Evolutionary conservation across 495 filamentous ascomycete species (phyloP), one percentile per base, ranked within the genome.

Genomic region (Penicillium angulare): DNA sequence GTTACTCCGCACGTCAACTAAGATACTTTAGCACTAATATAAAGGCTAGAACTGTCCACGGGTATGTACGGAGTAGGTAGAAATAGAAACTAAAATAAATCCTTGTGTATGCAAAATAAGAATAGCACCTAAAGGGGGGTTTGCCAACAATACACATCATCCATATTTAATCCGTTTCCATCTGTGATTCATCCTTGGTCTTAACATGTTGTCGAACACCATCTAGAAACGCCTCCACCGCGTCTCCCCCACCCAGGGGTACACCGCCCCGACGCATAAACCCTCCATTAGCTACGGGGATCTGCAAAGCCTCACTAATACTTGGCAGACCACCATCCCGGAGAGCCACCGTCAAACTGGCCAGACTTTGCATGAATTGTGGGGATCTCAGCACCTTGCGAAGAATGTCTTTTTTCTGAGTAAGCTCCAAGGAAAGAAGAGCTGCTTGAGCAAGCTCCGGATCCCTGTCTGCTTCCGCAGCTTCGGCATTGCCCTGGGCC

Each of bases 261-360:
- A 95, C 81, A 45, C 80, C 82, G 12, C 87, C 85, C 43, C 71
- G 65, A 53, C 77, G 76, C 57, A 93, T 79, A 50, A 86, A 86
- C 7, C 92, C 93, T 35, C 89, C 89, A 66, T 95, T 89, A 50
- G 82, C 78, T 17, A 98, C 80, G 42, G 80, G 79, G 48, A 97
- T 80, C 16, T 84, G 78, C 24, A 99, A 68, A 18, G 91, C 91
- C 54, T 95, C 90, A 17, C 90, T 86, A 48, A 99, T 86, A 56
- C 82, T 92, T 10, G 91, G 89, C 42, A 99, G 70, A 0, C 90
- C 93, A n/a, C 93, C 93, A 60, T 99, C 92, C 48, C 92, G 74
- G 38, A 99, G 76, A 18, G 93, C 93, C 62, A 87, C 79, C 1
- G 91, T 96, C 52, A 97, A 70, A 57, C 87, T 91, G 0, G 83